Evolutionary conservation across 2,329 filamentous ascomycete genomes (phyloP).

Genomic region (Rasamsonia emersonii): DNA sequence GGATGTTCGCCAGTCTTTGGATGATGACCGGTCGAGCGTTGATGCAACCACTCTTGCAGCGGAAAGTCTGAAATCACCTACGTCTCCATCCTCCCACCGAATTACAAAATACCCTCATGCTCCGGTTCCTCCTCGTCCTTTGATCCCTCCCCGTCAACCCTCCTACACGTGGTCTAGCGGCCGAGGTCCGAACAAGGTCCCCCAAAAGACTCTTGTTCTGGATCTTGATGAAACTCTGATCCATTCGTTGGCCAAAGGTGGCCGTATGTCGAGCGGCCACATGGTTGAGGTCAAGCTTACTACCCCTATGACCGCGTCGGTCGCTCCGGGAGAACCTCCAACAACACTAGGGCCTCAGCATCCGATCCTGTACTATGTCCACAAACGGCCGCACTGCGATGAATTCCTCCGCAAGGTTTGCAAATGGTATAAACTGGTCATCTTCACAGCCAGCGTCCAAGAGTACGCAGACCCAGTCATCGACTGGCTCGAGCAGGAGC

Average conservation of each 20-base stretch:
- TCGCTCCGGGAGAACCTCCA: slow-evolving; percentile 46
- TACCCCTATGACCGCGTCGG: slow-evolving; percentile 30
- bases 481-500: slow-evolving; percentile 94
- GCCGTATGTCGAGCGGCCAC: slow-evolving; percentile 89
- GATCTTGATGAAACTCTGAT: slow-evolving; percentile 97
- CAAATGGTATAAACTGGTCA: slow-evolving; percentile 96
- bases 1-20: slow-evolving; percentile 19
- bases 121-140: slow-evolving; percentile 76
- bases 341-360: slow-evolving; percentile 72
- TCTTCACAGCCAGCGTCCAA: slow-evolving; percentile 96
- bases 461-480: slow-evolving; percentile 98
- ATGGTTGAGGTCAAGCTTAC: slow-evolving; percentile 93
- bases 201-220: slow-evolving; percentile 87
- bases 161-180: slow-evolving; percentile 57
- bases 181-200: slow-evolving; percentile 32
- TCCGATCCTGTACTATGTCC: slow-evolving; percentile 96
- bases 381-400: slow-evolving; percentile 94
- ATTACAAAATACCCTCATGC: slow-evolving; percentile 86
- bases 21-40: slow-evolving; percentile 15
- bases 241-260: slow-evolving; percentile 94
- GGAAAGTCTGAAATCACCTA: slow-evolving; percentile 86
- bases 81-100: slow-evolving; percentile 61
- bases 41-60: slow-evolving; percentile 50
- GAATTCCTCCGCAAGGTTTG: slow-evolving; percentile 89
- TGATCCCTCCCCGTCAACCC: slow-evolving; percentile 81